phyloP scores from a whole-genome alignment of 495 filamentous ascomycete species.

The Podospora pseudopauciseta region DNA sequence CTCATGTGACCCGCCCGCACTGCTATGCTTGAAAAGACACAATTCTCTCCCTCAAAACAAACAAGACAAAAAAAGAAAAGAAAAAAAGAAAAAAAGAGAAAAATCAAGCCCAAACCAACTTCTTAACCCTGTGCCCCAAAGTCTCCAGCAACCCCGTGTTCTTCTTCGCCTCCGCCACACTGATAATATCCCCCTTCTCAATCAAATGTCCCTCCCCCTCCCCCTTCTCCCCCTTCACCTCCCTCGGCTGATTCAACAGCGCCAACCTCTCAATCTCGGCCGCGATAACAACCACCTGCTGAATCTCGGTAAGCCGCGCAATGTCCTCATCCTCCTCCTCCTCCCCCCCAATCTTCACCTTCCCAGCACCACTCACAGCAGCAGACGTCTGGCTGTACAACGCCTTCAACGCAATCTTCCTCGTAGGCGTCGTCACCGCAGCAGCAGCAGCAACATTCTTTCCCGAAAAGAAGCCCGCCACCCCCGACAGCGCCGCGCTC shows the following conservation, averaged over 20 bases:
- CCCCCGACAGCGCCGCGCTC: constrained; percentile 17
- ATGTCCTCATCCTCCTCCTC: constrained; percentile 30
- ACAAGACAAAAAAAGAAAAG: neutral
- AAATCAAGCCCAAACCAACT: constrained; percentile 78
- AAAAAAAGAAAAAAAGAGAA: neutral
- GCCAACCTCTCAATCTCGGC: constrained; percentile 52
- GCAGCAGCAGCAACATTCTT: neutral
- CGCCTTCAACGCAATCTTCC: constrained; percentile 57
- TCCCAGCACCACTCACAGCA: constrained; percentile 28
- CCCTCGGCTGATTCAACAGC: constrained; percentile 33
- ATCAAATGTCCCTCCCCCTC: constrained; percentile 44
- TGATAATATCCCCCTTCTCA: constrained; percentile 74
- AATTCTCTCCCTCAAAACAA: neutral
- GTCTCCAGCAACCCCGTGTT: constrained; percentile 84
- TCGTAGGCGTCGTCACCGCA: constrained; percentile 25
- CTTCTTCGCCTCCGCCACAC: constrained; percentile 76
- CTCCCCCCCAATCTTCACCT: constrained; percentile 28
- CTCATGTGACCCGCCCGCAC: neutral
- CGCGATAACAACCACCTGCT: constrained; percentile 69
- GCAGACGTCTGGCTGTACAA: constrained; percentile 53
- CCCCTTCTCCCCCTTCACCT: constrained; percentile 32
- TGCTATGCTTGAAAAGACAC: neutral
- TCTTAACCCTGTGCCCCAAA: constrained; percentile 80
- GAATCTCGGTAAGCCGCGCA: constrained; percentile 57
- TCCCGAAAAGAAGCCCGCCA: constrained; percentile 32